phyloP scores from a whole-genome alignment of 192 early-diverging fungal genomes.

The Anaeromyces robustus region DNA sequence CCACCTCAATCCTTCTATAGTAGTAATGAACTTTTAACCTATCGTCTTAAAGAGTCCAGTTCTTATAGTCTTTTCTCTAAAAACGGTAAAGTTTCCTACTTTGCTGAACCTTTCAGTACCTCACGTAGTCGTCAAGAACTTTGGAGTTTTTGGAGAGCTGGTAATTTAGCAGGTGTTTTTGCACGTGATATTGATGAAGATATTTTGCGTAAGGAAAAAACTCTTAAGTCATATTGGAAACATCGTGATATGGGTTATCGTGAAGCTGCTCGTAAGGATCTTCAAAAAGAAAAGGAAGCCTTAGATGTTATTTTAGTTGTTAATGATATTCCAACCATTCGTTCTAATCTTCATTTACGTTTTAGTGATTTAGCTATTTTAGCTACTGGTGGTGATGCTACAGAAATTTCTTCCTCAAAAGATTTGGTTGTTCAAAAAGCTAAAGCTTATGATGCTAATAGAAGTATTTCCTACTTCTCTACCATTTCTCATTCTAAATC shows the following conservation, averaged over 20 bases:
- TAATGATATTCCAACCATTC: neutral
- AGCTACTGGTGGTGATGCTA: conserved; percentile 2
- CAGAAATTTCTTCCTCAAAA: neutral
- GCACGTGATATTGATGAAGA: conserved; percentile 24
- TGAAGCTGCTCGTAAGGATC: conserved; percentile 3
- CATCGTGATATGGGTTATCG: conserved; percentile 15
- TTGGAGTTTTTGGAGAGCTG: conserved; percentile 18
- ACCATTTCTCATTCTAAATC: neutral
- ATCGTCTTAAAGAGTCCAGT: neutral
- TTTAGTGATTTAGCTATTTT: conserved; percentile 1
- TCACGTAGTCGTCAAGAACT: conserved; percentile 14
- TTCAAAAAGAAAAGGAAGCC: conserved; percentile 9
- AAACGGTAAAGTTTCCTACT: conserved; percentile 1
- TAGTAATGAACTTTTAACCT: conserved; percentile 8
- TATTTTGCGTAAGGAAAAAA: conserved; percentile 17
- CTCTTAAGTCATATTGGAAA: conserved; percentile 15
- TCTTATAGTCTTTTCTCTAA: conserved; percentile 1
- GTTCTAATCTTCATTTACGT: conserved; percentile 1
- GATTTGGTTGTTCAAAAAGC: neutral
- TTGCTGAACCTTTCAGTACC: conserved; percentile 6
- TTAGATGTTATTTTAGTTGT: neutral
- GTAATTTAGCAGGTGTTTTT: conserved; percentile 19
- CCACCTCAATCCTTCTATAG: conserved; percentile 9
- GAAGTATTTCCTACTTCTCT: neutral
- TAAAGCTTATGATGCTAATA: neutral